Evolutionary conservation across 2,329 filamentous ascomycete species (phyloP).

Genomic region (Cryphonectria nitschkei): DNA sequence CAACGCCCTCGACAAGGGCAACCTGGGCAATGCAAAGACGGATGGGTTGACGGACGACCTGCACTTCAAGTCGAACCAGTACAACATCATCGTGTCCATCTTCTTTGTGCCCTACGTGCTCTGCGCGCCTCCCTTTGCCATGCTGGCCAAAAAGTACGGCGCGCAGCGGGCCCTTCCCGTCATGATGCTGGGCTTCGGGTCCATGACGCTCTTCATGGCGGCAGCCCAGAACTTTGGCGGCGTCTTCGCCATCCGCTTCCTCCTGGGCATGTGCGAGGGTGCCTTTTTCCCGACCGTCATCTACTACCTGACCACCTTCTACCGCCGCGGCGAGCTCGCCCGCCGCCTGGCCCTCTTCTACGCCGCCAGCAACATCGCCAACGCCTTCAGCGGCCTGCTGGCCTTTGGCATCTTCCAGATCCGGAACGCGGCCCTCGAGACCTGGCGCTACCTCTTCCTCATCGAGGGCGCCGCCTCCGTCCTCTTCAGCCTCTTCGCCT

Average conservation of each 20-base stretch:
- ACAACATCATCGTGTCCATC: conserved; percentile 70
- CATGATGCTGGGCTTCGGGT: conserved; percentile 70
- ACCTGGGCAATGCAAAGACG: conserved; percentile 61
- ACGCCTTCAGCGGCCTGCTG: conserved; percentile 66
- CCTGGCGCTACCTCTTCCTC: conserved; percentile 56
- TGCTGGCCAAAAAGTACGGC: conserved; percentile 71
- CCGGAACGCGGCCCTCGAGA: conserved; percentile 32
- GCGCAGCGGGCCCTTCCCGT: conserved; percentile 64
- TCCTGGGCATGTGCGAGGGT: conserved; percentile 69
- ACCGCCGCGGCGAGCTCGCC: conserved; percentile 71
- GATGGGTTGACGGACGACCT: conserved; percentile 57
- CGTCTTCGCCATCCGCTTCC: conserved; percentile 69
- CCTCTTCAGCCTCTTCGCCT: conserved; percentile 65
- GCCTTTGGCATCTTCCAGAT: conserved; percentile 55
- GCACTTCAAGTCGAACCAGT: conserved; percentile 63
- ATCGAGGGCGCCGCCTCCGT: conserved; percentile 62
- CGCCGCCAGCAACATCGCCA: conserved; percentile 63
- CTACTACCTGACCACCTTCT: conserved; percentile 65
- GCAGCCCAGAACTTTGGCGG: conserved; percentile 64
- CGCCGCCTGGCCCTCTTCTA: conserved; percentile 69
- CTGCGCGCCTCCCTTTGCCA: conserved; percentile 65
- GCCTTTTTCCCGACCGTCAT: conserved; percentile 72
- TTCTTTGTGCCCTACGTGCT: conserved; percentile 77
- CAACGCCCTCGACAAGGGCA: conserved; percentile 54
- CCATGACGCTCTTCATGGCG: conserved; percentile 63